These are phyloP conservation scores for Fraxinus xanthoxyloides DNA, from an alignment of 305 asterid species.

Conservation along the genomic window DNA sequence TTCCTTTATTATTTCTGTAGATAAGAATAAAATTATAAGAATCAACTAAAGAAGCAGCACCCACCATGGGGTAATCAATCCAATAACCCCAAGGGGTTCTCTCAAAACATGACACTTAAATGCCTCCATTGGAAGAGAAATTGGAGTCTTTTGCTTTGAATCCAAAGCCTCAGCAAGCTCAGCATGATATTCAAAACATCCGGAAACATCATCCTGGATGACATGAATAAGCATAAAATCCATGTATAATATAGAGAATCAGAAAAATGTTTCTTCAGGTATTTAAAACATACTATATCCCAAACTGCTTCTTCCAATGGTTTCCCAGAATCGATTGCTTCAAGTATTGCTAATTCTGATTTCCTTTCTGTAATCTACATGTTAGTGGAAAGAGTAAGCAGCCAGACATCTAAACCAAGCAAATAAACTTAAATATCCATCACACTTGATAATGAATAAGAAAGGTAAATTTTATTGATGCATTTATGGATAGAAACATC, in stretches of 20 bases:
- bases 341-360: slow-evolving; percentile 64
- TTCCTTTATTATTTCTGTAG: background rate
- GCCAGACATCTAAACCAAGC: slow-evolving; percentile 13
- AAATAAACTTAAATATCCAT: background rate
- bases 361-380: slow-evolving; percentile 78
- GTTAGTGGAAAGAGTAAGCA: slow-evolving; percentile 19
- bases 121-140: slow-evolving; percentile 76
- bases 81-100: slow-evolving; percentile 95
- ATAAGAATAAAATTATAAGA: slow-evolving; percentile 8
- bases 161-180: slow-evolving; percentile 92
- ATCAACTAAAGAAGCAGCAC: slow-evolving; percentile 20
- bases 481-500: background rate
- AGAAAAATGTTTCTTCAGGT: slow-evolving; percentile 1
- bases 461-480: background rate
- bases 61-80: slow-evolving; percentile 95
- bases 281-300: slow-evolving; percentile 65
- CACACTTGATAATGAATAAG: background rate
- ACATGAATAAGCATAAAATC: slow-evolving; percentile 16
- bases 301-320: slow-evolving; percentile 86
- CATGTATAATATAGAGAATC: background rate
- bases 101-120: slow-evolving; percentile 67
- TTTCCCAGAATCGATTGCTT: slow-evolving; percentile 81
- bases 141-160: slow-evolving; percentile 58
- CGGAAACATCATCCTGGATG: slow-evolving; percentile 88
- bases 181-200: slow-evolving; percentile 85